A percentile compares a stretch with the other conserved stretches of the same genome.
Evolutionary conservation across 2,329 filamentous ascomycete genomes (phyloP).

Genomic region (Aureobasidium zeae): DNA sequence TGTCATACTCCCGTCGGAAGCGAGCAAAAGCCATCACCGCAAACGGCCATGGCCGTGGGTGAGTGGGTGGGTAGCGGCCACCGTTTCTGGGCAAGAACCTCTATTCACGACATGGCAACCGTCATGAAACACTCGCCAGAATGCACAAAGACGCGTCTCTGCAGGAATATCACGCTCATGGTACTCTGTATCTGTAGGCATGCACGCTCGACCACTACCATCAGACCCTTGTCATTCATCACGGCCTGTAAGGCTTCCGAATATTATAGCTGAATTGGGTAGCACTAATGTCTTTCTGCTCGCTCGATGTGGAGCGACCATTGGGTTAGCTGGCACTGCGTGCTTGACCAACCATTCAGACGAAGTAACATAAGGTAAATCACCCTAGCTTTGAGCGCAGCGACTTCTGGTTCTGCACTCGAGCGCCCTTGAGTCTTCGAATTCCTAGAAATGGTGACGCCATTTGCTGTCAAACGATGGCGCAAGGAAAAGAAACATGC

Average conservation of each 20-base stretch:
- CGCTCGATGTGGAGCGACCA: no score
- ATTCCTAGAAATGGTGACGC: constrained; percentile 6
- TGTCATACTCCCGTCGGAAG: background rate
- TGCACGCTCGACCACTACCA: constrained; percentile 8
- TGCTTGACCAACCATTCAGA: no score
- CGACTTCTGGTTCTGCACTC: no score
- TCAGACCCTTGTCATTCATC: constrained; percentile 3
- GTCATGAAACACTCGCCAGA: constrained; percentile 8
- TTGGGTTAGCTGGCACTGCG: no score
- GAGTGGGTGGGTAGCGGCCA: background rate
- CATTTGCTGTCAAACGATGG: constrained; percentile 11
- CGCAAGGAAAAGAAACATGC: constrained; percentile 6
- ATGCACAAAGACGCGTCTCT: constrained; percentile 10
- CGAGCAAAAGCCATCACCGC: constrained; percentile 10
- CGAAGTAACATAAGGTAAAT: no score
- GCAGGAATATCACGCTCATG: constrained; percentile 1
- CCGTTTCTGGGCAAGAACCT: constrained; percentile 14
- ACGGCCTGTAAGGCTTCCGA: background rate
- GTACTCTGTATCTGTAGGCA: background rate
- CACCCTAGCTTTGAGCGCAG: no score
- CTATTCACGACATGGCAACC: constrained; percentile 11
- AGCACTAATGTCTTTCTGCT: constrained; percentile 5
- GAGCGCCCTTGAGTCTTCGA: no score
- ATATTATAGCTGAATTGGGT: constrained; percentile 1
- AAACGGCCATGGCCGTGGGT: constrained; percentile 5